phyloP scores from a whole-genome alignment of 2,329 filamentous ascomycete genomes.

The Microcyclospora tardicrescens region DNA sequence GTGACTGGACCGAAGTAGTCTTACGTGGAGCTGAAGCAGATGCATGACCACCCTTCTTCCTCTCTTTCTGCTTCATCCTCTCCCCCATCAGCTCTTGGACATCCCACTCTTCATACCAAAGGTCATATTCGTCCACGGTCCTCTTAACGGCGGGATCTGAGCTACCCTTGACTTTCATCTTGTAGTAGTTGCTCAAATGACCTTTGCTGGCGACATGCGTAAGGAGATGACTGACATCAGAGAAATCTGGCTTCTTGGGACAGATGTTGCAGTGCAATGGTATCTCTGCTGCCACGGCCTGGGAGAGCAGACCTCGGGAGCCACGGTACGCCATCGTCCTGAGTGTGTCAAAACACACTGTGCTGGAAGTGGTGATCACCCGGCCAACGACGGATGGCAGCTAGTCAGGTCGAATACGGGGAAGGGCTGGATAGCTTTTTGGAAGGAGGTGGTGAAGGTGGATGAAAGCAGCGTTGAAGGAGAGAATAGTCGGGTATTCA shows the following conservation, averaged over 20 bases:
- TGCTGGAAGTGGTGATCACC: too few species aligned
- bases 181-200: conserved; percentile 77
- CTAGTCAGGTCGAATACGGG: too few species aligned
- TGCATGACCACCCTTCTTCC: conserved; percentile 27
- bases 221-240: conserved; percentile 79
- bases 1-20: conserved; percentile 7
- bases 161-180: conserved; percentile 59
- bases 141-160: conserved; percentile 44
- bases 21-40: conserved; percentile 6
- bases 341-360: too few species aligned
- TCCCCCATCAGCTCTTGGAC: conserved; percentile 65
- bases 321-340: too few species aligned
- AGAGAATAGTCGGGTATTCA: too few species aligned
- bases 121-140: conserved; percentile 55
- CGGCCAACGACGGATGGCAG: too few species aligned
- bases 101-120: conserved; percentile 62
- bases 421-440: too few species aligned
- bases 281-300: conserved; percentile 29
- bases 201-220: conserved; percentile 88
- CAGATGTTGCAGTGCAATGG: conserved; percentile 74
- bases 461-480: too few species aligned
- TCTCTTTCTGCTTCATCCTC: conserved; percentile 63
- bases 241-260: conserved; percentile 66
- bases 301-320: too few species aligned
- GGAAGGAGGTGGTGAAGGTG: too few species aligned